Evolutionary conservation across 2,329 filamentous ascomycete genomes (phyloP).

Genomic region (Arthrobotrys entomopaga): DNA sequence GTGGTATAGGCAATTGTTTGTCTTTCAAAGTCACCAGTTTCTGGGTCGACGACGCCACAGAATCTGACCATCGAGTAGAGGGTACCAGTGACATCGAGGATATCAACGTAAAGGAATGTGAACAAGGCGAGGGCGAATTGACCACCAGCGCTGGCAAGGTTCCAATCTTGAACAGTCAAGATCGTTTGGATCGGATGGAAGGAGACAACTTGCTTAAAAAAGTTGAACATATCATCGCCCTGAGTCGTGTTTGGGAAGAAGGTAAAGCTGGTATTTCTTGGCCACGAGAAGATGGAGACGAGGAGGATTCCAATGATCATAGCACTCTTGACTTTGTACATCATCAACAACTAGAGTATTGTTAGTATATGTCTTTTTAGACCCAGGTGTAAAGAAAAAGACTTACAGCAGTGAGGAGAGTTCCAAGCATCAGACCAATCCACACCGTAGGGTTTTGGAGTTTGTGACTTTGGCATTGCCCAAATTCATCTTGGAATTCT

Average conservation of each 20-base stretch:
- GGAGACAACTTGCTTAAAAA: conserved; percentile 86
- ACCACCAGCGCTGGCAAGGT: conserved; percentile 73
- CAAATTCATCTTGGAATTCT: conserved; percentile 65
- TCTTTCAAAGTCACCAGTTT: conserved; percentile 82
- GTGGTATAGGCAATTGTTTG: conserved; percentile 85
- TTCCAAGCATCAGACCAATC: conserved; percentile 88
- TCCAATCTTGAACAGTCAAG: conserved; percentile 78
- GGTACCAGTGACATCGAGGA: conserved; percentile 85
- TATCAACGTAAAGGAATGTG: conserved; percentile 90
- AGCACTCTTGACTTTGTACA: conserved; percentile 83
- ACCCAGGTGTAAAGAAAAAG: background rate
- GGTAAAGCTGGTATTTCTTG: conserved; percentile 77
- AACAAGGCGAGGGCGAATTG: conserved; percentile 86
- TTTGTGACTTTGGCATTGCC: conserved; percentile 71
- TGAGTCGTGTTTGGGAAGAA: conserved; percentile 79
- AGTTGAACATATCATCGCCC: conserved; percentile 78
- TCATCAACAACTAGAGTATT: conserved; percentile 46
- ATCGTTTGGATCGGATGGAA: conserved; percentile 80
- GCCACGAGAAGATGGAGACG: conserved; percentile 90
- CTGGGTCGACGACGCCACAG: conserved; percentile 79
- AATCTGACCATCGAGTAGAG: conserved; percentile 91
- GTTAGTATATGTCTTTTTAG: background rate
- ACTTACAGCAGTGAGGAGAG: conserved; percentile 76
- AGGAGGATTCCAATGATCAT: conserved; percentile 84
- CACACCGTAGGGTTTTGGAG: conserved; percentile 87